Conservation (phyloP, 2,329 filamentous ascomycete species). For the Lecanicillium sp. region DNA sequence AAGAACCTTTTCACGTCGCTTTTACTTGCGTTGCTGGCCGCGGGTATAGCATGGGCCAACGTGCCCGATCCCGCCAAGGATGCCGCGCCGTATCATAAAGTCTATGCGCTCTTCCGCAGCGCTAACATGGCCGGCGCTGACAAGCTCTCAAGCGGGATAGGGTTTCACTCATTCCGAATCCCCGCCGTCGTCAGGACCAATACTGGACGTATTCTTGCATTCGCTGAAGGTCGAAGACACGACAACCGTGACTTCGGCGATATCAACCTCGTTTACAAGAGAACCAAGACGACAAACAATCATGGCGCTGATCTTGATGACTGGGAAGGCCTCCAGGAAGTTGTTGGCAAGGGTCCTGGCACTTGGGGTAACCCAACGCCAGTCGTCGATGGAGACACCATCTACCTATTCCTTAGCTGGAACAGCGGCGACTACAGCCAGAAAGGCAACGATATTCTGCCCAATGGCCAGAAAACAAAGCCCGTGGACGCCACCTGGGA, state of each 20-base stretch:
- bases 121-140: constrained; percentile 18
- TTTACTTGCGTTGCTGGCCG: no score
- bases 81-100: constrained; percentile 11
- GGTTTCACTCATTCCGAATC: constrained; percentile 21
- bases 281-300: constrained; percentile 15
- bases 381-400: constrained; percentile 20
- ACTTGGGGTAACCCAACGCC: constrained; percentile 23
- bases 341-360: constrained; percentile 15
- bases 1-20: no score
- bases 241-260: constrained; percentile 19
- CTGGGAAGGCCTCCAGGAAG: constrained; percentile 18
- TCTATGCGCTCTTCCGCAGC: constrained; percentile 18
- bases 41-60: no score
- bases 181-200: constrained; percentile 17
- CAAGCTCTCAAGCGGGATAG: constrained; percentile 16
- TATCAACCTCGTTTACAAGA: constrained; percentile 22
- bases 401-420: constrained; percentile 23
- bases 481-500: constrained; percentile 14
- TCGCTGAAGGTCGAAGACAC: constrained; percentile 18
- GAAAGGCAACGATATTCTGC: constrained; percentile 14
- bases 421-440: constrained; percentile 19
- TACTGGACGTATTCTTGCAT: constrained; percentile 18
- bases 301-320: constrained; percentile 14
- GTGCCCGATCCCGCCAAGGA: no score
- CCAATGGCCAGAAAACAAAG: constrained; percentile 14